Conservation (phyloP, 2,329 filamentous ascomycete species). For the Fusarium clavum region DNA sequence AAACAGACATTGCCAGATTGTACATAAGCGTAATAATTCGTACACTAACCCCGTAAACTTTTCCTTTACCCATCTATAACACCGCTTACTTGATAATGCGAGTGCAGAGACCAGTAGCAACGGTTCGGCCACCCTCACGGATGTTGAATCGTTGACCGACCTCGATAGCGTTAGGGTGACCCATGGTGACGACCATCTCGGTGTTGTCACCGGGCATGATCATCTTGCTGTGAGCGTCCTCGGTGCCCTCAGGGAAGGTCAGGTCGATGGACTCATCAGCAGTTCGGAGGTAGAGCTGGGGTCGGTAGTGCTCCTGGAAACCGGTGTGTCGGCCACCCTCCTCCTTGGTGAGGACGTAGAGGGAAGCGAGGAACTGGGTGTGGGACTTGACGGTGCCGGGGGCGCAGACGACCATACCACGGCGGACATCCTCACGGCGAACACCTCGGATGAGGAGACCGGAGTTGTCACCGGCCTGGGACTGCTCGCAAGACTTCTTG, state of each 20-base stretch:
- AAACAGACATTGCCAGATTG: conserved; percentile 43
- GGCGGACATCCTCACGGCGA: conserved; percentile 91
- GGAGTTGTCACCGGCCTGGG: conserved; percentile 96
- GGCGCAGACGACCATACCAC: conserved; percentile 92
- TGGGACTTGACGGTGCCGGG: conserved; percentile 88
- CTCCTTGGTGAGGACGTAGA: conserved; percentile 98
- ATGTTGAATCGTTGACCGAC: conserved; percentile 97
- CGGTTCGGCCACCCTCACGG: conserved; percentile 92
- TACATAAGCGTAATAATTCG: conserved; percentile 47
- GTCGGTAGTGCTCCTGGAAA: conserved; percentile 96
- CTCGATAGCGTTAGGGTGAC: conserved; percentile 89
- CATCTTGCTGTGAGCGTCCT: conserved; percentile 78
- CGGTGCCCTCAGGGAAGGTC: conserved; percentile 85
- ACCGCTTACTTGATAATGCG: conserved; percentile 70
- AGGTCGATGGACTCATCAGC: conserved; percentile 84
- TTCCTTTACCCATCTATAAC: conserved; percentile 25
- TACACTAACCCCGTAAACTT: conserved; percentile 40
- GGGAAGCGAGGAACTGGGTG: conserved; percentile 91
- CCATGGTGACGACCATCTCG: conserved; percentile 92
- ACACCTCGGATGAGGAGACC: conserved; percentile 95
- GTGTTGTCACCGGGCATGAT: conserved; percentile 99
- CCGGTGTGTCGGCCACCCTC: conserved; percentile 97
- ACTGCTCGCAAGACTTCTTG: conserved; percentile 99
- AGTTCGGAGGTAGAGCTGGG: conserved; percentile 95
- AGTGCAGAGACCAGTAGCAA: conserved; percentile 85